Percentiles rank a stretch among this genome's conserved stretches.
phyloP scores from a whole-genome alignment of 2,329 filamentous ascomycete species.

The Botrytis pseudocinerea region DNA sequence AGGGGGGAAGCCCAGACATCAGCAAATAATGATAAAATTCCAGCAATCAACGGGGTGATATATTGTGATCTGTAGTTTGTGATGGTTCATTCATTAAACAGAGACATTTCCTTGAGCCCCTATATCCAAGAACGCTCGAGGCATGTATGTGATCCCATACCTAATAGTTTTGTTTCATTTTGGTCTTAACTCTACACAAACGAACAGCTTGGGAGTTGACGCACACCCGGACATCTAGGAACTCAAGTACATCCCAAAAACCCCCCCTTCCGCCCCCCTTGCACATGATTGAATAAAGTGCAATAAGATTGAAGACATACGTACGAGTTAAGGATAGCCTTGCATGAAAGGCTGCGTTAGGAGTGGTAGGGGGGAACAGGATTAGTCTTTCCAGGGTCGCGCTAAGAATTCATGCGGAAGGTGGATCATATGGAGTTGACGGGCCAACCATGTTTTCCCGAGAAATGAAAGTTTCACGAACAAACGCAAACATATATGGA shows the following conservation, averaged over 20 bases:
- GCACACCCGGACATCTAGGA: neutral
- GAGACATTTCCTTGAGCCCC: neutral
- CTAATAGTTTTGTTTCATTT: neutral
- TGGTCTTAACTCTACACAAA: neutral
- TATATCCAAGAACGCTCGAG: neutral
- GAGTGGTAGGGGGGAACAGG: neutral
- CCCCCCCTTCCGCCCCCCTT: neutral
- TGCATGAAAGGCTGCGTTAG: neutral
- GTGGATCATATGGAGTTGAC: conserved; percentile 1
- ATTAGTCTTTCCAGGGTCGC: neutral
- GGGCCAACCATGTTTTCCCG: conserved; percentile 17
- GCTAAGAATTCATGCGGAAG: neutral
- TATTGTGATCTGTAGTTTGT: neutral
- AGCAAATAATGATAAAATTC: neutral
- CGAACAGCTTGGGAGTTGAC: neutral
- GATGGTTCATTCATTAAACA: neutral
- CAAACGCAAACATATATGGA: conserved; percentile 5
- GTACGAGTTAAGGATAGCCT: neutral
- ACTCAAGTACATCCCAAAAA: neutral
- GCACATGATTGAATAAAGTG: neutral
- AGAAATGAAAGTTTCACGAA: conserved; percentile 8
- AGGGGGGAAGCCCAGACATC: neutral
- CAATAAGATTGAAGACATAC: neutral
- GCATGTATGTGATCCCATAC: neutral
- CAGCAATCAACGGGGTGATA: neutral